Evolutionary conservation across 371 early-diverging fungal species (phyloP).

Genomic region (Mucor racemosus): DNA sequence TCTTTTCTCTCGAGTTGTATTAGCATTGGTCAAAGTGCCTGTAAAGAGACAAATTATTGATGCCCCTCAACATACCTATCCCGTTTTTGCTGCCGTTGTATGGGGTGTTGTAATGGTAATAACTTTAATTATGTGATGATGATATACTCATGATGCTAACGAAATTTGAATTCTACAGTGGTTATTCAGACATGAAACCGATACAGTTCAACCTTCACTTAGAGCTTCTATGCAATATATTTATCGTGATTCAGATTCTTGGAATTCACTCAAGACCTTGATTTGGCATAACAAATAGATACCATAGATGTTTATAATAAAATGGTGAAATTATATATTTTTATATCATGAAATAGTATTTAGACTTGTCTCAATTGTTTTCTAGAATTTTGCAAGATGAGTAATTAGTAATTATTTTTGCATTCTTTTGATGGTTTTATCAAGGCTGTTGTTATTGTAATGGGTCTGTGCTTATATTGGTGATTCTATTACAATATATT

Average conservation of each 20-base stretch:
- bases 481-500: too few relatives aligned
- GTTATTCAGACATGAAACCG: constrained; percentile 88
- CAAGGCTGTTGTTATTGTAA: too few relatives aligned
- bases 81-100: constrained; percentile 91
- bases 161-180: constrained; percentile 29
- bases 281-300: constrained; percentile 89
- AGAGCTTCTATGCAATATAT: constrained; percentile 95
- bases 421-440: too few relatives aligned
- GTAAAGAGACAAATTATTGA: constrained; percentile 73
- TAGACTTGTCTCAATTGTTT: too few relatives aligned
- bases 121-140: neutral
- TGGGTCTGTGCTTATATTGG: too few relatives aligned
- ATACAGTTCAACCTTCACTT: constrained; percentile 90
- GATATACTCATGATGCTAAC: neutral
- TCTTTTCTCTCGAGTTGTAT: constrained; percentile 87
- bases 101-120: constrained; percentile 94
- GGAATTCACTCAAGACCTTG: constrained; percentile 77
- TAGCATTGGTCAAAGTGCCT: constrained; percentile 85
- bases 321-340: neutral
- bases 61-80: constrained; percentile 82
- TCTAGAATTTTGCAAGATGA: too few relatives aligned
- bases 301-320: constrained; percentile 1
- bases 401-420: too few relatives aligned
- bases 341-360: too few relatives aligned
- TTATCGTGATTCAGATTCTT: constrained; percentile 84